A percentile compares a stretch with the other conserved stretches of the same genome.
Conservation (phyloP, 1,284 basidiomycete species). For the Microbotryomycetes sp. region DNA sequence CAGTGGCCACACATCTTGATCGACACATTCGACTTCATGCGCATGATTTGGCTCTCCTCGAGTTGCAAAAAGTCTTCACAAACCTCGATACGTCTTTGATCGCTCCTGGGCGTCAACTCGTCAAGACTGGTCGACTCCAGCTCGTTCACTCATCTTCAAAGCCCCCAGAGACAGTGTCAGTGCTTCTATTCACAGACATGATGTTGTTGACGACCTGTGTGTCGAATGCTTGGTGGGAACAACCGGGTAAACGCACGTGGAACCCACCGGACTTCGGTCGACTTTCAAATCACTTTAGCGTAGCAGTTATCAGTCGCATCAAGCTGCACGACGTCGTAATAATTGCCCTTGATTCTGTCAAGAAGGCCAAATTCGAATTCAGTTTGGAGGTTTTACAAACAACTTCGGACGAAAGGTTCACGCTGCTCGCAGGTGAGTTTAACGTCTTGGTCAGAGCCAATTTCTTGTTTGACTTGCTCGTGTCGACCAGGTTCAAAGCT, state of each 20-base stretch:
- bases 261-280: not conserved
- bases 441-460: no score
- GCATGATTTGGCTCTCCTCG: conserved; percentile 61
- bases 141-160: conserved; percentile 32
- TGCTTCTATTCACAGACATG: conserved; percentile 73
- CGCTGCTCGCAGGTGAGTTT: no score
- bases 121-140: conserved; percentile 53
- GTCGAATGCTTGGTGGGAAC: not conserved
- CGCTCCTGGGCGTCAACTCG: conserved; percentile 63
- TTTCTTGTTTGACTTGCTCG: no score
- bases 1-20: conserved; percentile 70
- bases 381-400: no score
- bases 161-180: conserved; percentile 49
- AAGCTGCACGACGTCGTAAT: no score
- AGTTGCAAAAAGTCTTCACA: conserved; percentile 64
- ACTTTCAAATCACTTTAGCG: not conserved
- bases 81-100: conserved; percentile 69
- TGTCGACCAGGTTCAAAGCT: no score
- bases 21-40: conserved; percentile 67
- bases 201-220: conserved; percentile 53
- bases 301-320: no score
- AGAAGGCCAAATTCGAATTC: no score
- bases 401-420: no score
- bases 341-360: no score
- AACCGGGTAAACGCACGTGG: not conserved